Percentiles rank a stretch among this genome's conserved stretches.
These are phyloP conservation scores for Lathyrus sativus DNA, from an alignment of 306 rosid species.

Conservation along the genomic window DNA sequence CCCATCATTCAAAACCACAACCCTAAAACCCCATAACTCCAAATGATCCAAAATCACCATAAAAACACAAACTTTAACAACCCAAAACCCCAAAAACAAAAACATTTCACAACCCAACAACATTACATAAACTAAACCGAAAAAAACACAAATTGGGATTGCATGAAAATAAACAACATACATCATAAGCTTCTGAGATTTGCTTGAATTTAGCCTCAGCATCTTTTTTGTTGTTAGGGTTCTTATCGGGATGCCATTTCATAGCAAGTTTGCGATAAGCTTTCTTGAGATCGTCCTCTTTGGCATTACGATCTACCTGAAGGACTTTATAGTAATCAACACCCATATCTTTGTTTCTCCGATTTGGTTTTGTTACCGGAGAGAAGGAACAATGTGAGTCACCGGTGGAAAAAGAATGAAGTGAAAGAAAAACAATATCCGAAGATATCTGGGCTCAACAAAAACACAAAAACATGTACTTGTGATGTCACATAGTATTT, in stretches of 20 bases:
- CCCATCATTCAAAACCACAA: not conserved
- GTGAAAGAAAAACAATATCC: too few species aligned
- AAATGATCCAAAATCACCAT: not conserved
- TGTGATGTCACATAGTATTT: not conserved
- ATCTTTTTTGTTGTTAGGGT: slow-evolving; percentile 73
- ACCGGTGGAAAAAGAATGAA: slow-evolving; percentile 1
- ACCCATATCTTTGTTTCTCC: slow-evolving; percentile 55
- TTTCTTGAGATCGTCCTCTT: slow-evolving; percentile 85
- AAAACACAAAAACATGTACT: not conserved
- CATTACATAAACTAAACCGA: not conserved
- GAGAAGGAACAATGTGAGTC: slow-evolving; percentile 19
- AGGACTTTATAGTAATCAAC: slow-evolving; percentile 87
- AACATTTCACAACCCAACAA: slow-evolving; percentile 32
- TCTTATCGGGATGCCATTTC: slow-evolving; percentile 59
- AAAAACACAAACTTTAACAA: not conserved
- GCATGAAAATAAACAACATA: slow-evolving; percentile 29
- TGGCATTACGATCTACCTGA: slow-evolving; percentile 80
- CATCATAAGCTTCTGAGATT: slow-evolving; percentile 93
- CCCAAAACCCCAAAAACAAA: not conserved
- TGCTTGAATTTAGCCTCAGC: slow-evolving; percentile 92
- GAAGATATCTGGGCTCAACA: not conserved
- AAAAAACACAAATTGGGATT: not conserved
- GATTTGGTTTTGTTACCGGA: slow-evolving; percentile 32
- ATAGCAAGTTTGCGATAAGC: slow-evolving; percentile 79
- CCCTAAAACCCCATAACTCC: not conserved